These are phyloP conservation scores for Solanum tacnaense DNA, from an alignment of 257 asterid species.

Conservation along the genomic window DNA sequence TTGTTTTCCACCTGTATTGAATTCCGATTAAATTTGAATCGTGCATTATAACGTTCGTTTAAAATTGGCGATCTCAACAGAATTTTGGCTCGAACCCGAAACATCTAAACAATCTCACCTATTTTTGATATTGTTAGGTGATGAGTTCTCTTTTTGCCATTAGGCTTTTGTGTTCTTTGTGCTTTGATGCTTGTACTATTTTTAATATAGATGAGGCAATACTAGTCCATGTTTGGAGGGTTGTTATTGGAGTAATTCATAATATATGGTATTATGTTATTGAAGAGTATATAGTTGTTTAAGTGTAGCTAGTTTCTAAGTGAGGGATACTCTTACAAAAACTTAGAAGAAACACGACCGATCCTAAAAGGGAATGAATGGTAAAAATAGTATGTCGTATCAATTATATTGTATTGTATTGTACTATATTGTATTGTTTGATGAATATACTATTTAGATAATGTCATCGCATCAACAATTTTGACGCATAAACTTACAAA, in stretches of 20 bases:
- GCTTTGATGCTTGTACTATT: not conserved
- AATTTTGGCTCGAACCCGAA: not conserved
- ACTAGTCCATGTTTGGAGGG: not conserved
- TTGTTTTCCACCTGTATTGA: too few species aligned
- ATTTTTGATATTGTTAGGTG: not conserved
- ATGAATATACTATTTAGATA: not conserved
- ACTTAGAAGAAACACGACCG: too few species aligned
- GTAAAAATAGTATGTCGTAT: too few species aligned
- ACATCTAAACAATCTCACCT: not conserved
- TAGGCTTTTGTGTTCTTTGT: not conserved
- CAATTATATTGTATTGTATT: not conserved
- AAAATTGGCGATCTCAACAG: too few species aligned
- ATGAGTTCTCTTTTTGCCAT: not conserved
- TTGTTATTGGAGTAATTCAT: not conserved
- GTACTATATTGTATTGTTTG: too few species aligned
- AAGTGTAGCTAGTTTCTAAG: not conserved
- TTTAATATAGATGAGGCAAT: not conserved
- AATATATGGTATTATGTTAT: too few species aligned
- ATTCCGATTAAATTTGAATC: too few species aligned
- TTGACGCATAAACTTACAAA: not conserved
- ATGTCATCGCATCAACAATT: too few species aligned
- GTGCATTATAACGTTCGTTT: accelerated
- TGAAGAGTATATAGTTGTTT: not conserved
- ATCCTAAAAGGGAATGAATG: not conserved
- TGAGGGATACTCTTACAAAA: too few species aligned